A percentile compares a stretch with the other conserved stretches of the same genome.
These are phyloP conservation scores for Suhomyces taliae DNA, from an alignment of 1,139 yeast genomes.

Conservation along the genomic window DNA sequence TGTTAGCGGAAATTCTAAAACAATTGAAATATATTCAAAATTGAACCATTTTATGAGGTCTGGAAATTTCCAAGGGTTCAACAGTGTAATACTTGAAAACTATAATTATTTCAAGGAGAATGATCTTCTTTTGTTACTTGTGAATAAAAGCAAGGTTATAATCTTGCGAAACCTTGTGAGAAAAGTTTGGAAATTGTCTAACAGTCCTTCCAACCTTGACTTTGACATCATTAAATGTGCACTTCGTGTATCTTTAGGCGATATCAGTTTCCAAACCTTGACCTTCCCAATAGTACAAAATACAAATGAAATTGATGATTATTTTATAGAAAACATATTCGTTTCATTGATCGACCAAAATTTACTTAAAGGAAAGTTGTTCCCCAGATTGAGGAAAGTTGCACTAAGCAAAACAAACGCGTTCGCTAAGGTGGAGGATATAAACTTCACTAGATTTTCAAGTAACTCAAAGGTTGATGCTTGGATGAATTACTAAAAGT, in stretches of 20 bases:
- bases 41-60: conserved; percentile 32
- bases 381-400: conserved; percentile 43
- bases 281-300: conserved; percentile 11
- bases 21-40: conserved; percentile 33
- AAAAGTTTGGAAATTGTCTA: conserved; percentile 33
- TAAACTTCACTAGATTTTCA: conserved; percentile 28
- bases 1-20: conserved; percentile 17
- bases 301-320: conserved; percentile 26
- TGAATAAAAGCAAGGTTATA: conserved; percentile 43
- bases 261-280: conserved; percentile 3
- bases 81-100: conserved; percentile 26
- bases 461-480: conserved; percentile 12
- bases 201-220: conserved; percentile 28
- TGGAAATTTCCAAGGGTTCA: conserved; percentile 44
- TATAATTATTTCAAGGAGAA: conserved; percentile 37
- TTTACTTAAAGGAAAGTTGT: conserved; percentile 52
- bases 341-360: conserved; percentile 54
- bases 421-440: conserved; percentile 47
- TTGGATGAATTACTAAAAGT: conserved; percentile 15
- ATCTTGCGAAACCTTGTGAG: conserved; percentile 47
- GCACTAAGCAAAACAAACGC: conserved; percentile 51
- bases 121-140: conserved; percentile 36
- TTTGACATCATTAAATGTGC: conserved; percentile 30
- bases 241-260: conserved; percentile 16
- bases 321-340: conserved; percentile 47